These are phyloP conservation scores for Sclerotinia spermophila DNA, from an alignment of 2,329 filamentous ascomycete species.

Conservation along the genomic window DNA sequence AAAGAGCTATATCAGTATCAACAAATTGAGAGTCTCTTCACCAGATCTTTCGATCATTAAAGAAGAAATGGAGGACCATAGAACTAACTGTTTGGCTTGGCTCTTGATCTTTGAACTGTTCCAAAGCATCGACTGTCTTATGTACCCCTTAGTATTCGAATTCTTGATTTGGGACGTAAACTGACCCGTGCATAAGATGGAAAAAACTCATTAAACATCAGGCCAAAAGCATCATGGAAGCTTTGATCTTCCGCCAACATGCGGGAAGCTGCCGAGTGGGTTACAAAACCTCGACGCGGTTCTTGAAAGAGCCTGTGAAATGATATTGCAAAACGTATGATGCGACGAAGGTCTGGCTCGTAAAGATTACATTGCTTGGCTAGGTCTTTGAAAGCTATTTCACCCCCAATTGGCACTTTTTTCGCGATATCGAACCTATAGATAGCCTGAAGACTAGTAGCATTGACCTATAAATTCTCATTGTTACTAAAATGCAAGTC, in stretches of 20 bases:
- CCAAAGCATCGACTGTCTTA: not conserved
- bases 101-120: not conserved
- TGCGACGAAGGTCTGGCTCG: not conserved
- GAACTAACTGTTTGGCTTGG: not conserved
- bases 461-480: not conserved
- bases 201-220: not conserved
- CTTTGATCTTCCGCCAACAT: not conserved
- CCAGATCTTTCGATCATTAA: not conserved
- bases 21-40: not conserved
- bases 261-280: constrained; percentile 3
- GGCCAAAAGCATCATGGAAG: not conserved
- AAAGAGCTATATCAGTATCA: not conserved
- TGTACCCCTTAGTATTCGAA: not conserved
- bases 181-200: not conserved
- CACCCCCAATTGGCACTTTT: constrained; percentile 8
- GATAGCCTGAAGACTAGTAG: constrained; percentile 10
- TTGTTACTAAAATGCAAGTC: not conserved
- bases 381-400: not conserved
- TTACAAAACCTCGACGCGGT: not conserved
- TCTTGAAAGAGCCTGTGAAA: constrained; percentile 5
- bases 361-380: not conserved
- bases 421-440: not conserved
- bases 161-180: not conserved
- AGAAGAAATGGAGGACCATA: not conserved
- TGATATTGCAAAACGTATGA: constrained; percentile 8